phyloP scores from a whole-genome alignment of 169 alveolate species.

The Cryptosporidium andersoni region DNA sequence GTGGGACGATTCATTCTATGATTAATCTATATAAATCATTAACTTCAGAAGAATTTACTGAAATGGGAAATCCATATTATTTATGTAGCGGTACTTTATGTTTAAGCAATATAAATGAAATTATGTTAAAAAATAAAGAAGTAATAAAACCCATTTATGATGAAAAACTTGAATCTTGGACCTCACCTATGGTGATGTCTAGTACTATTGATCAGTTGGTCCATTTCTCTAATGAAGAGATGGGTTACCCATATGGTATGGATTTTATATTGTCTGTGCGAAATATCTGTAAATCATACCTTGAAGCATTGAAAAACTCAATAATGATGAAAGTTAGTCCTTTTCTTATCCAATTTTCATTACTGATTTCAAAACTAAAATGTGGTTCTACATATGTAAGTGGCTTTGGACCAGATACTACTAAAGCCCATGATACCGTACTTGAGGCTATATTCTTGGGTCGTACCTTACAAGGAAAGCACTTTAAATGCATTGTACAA shows the following conservation, averaged over 20 bases:
- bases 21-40: neutral
- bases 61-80: slow-evolving; percentile 14
- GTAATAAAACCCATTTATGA: slow-evolving; percentile 25
- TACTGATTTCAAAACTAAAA: neutral
- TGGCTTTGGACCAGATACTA: slow-evolving; percentile 41
- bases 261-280: slow-evolving; percentile 49
- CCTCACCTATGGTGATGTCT: slow-evolving; percentile 29
- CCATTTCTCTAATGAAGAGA: slow-evolving; percentile 58
- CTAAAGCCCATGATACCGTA: slow-evolving; percentile 35
- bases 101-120: slow-evolving; percentile 43
- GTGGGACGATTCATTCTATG: slow-evolving; percentile 40
- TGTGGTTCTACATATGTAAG: slow-evolving; percentile 29
- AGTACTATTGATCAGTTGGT: neutral
- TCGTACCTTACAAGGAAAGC: slow-evolving; percentile 58
- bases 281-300: slow-evolving; percentile 5
- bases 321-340: slow-evolving; percentile 6
- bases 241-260: slow-evolving; percentile 71
- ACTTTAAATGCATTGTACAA: slow-evolving; percentile 31
- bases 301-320: slow-evolving; percentile 17
- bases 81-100: slow-evolving; percentile 56
- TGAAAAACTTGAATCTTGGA: slow-evolving; percentile 28
- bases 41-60: neutral
- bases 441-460: slow-evolving; percentile 22
- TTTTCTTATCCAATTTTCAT: slow-evolving; percentile 2
- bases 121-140: slow-evolving; percentile 29